Evolutionary conservation across 1,284 basidiomycete species (phyloP), one percentile per base, ranked within the genome.

Genomic region (Athelia sp.): DNA sequence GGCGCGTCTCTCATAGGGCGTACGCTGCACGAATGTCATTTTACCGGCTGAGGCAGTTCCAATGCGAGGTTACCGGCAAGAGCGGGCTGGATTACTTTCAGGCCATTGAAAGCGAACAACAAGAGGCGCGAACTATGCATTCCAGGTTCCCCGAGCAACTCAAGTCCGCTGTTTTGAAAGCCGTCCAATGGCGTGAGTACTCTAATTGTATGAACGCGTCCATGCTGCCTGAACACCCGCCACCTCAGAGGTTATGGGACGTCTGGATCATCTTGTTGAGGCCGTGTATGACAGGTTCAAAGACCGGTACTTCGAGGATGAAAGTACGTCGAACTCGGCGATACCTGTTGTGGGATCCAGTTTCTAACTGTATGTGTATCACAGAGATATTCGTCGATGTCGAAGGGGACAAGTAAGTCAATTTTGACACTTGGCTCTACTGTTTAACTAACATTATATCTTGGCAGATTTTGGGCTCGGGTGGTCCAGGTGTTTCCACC

Each of bases 1-100:
- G 22, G 36, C 48, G 18, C 54, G 49, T 51, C 43, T 49, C 54
- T 57, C 53, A 17, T 65, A 97, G 93, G 62, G 82, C 90, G 11
- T 98, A 96, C 72, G 83, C 89, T 21, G 81, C 89, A 29, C 85
- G 96, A 54, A 88, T 96, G 77, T 88, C 88, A 52, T 98, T 97
- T 75, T 97, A 97, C 73, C 82, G 87, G 54, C 81, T 92, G 58
- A 93, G 91, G 61, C 87, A 93, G 64, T 96, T 97, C 70, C 91
- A 94, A 63, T 94, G 93, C 66, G 92, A 96, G 75, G 91, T 95
- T 58, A 94, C 92, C 35, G 93, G 93, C 65, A 96, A 92, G 73
- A 90, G 90, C 58, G 86, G 87, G 48, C 78, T 99, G 49, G 89
- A 93, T 70, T 99, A 93, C 72, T 97, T 97, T 66, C 84, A 94